Evolutionary conservation across 192 early-diverging fungal genomes (phyloP), one percentile per base, ranked within the genome.

Genomic region (Paraglomus occultum): DNA sequence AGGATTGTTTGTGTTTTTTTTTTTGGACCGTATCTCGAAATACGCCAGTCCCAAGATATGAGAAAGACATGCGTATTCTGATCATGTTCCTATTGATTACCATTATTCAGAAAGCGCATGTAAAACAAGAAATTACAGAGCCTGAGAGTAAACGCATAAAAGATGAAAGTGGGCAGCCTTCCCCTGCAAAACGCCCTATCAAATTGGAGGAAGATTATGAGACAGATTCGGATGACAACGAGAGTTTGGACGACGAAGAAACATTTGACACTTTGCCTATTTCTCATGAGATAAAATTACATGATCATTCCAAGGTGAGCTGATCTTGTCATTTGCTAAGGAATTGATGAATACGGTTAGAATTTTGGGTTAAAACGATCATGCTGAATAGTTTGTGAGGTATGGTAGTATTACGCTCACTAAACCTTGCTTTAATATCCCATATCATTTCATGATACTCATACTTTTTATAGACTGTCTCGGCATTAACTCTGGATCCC

Each of bases 401-500:
- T 31, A 31, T 31, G 31, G 3, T 31, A 31, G 31, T 31, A 31
- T 31, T 31, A 31, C 38, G 23, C 77, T 39, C 14, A 45, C 10
- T 14, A 2, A n/a, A 44, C 31, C 10, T 52, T 49, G 49, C 67
- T n/a, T n/a, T n/a, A 7, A 44, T 71, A 76, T n/a, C 15, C 45
- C 40, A 18, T 6, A 15, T 8, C 14, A 9, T 17, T 68, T 31
- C 31, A 31, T 31, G 31, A 31, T 31, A 17, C 45, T 54, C 52
- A 5, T 62, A 20, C 20, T 22, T 57, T 70, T 53, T 48, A 8
- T 70, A 89, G 86, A 85, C 88, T 17, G 86, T 93, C 17, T 91
- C 92, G 0, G 85, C 92, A 1, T 78, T 98, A 42, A 80, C 92
- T 1, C 79, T 96, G 57, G 93, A 99, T 67, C 87, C 94, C 22